Percentiles rank a stretch among this genome's conserved stretches.
phyloP scores from a whole-genome alignment of 2,329 filamentous ascomycete genomes.

The Ophiocordyceps sinensis region DNA sequence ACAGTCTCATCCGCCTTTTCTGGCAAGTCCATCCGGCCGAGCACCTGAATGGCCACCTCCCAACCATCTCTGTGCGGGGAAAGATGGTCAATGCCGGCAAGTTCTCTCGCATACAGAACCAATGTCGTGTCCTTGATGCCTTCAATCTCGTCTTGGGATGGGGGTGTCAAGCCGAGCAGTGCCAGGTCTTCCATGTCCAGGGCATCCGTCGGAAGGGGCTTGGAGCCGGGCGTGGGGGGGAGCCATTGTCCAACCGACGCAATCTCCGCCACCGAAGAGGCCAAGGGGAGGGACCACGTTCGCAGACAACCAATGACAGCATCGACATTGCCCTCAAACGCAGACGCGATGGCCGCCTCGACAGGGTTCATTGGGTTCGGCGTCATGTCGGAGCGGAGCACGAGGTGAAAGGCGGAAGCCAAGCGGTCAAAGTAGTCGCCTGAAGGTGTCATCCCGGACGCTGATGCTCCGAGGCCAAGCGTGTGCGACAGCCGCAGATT shows the following conservation, averaged over 20 bases:
- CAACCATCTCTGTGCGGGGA: constrained; percentile 53
- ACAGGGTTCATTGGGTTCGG: constrained; percentile 63
- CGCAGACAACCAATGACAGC: constrained; percentile 61
- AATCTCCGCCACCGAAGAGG: constrained; percentile 67
- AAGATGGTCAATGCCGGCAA: constrained; percentile 42
- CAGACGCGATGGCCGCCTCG: constrained; percentile 68
- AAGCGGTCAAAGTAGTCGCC: constrained; percentile 64
- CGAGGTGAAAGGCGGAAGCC: constrained; percentile 54
- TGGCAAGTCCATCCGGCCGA: constrained; percentile 66
- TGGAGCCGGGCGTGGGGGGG: constrained; percentile 24
- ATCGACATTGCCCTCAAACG: constrained; percentile 71
- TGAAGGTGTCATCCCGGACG: constrained; percentile 32
- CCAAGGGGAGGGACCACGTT: constrained; percentile 67
- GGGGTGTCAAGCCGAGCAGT: constrained; percentile 54
- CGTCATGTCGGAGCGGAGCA: constrained; percentile 54
- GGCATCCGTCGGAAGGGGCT: constrained; percentile 43
- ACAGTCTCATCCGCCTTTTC: constrained; percentile 60
- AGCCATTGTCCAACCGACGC: constrained; percentile 78
- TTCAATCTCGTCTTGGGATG: constrained; percentile 42
- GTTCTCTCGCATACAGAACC: constrained; percentile 55
- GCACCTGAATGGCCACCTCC: constrained; percentile 74
- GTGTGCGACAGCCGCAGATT: constrained; percentile 24
- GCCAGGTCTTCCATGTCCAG: constrained; percentile 77
- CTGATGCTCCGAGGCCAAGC: constrained; percentile 19
- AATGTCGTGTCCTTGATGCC: constrained; percentile 70